Evolutionary conservation across 1,284 basidiomycete species (phyloP).

Genomic region (Thelephora terrestris): DNA sequence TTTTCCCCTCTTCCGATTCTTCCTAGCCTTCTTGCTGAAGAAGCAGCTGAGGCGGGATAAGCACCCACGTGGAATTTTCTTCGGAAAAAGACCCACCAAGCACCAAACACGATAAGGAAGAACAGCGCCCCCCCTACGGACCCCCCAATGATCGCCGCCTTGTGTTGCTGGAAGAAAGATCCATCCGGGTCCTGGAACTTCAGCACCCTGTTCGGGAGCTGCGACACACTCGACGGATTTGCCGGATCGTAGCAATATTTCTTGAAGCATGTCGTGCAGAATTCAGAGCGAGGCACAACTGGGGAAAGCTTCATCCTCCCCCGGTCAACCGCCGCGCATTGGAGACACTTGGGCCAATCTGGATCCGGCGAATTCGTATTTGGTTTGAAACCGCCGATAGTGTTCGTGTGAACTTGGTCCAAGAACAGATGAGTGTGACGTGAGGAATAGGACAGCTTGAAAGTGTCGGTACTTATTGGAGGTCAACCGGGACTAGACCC

Average conservation of each 20-base stretch:
- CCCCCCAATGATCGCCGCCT: constrained; percentile 27
- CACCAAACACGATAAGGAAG: too few species aligned
- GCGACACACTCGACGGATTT: constrained; percentile 31
- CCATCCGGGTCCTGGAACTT: constrained; percentile 42
- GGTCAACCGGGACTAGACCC: background rate
- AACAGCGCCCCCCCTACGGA: background rate
- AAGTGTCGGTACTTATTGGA: constrained; percentile 34
- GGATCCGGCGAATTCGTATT: constrained; percentile 36
- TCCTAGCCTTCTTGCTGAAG: too few species aligned
- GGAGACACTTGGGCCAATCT: constrained; percentile 42
- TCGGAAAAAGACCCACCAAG: too few species aligned
- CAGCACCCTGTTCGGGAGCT: constrained; percentile 34
- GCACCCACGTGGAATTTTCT: too few species aligned
- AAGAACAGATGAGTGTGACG: constrained; percentile 39
- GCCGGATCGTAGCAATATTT: constrained; percentile 45
- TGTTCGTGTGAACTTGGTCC: constrained; percentile 41
- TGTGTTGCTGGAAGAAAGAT: constrained; percentile 31
- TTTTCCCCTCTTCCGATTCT: too few species aligned
- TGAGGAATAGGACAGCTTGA: constrained; percentile 38
- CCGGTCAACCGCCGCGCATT: constrained; percentile 48
- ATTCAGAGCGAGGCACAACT: constrained; percentile 28
- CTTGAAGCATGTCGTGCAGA: constrained; percentile 39
- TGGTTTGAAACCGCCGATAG: constrained; percentile 46
- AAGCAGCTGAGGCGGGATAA: too few species aligned
- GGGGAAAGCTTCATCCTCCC: constrained; percentile 30